Evolutionary conservation across 106 monocot genomes (phyloP).

Genomic region (Xerophyta viscosa): DNA sequence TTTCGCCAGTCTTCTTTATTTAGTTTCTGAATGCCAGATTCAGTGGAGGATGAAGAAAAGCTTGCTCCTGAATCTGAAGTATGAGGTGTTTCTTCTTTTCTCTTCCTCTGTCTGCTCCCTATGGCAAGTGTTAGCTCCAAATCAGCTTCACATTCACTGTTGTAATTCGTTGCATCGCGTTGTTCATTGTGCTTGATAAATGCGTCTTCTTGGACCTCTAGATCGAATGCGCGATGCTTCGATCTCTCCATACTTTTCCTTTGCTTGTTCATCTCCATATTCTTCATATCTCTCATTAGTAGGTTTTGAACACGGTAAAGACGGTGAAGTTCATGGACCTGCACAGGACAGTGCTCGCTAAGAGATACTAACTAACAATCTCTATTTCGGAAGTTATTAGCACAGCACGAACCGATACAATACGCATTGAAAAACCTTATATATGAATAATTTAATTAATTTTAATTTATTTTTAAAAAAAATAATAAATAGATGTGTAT

Average conservation of each 20-base stretch:
- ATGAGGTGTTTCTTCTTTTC: slow-evolving; percentile 20
- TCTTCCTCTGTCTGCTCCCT: slow-evolving; percentile 43
- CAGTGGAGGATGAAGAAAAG: slow-evolving; percentile 43
- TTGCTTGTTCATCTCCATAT: slow-evolving; percentile 17
- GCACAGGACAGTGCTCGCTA: background rate
- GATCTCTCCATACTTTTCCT: background rate
- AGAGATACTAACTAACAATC: no score
- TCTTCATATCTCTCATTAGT: slow-evolving; percentile 59
- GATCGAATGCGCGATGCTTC: slow-evolving; percentile 18
- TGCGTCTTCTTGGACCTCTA: slow-evolving; percentile 42
- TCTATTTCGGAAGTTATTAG: no score
- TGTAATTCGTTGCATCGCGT: slow-evolving; percentile 2
- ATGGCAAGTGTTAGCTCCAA: slow-evolving; percentile 54
- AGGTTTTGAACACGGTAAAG: slow-evolving; percentile 57
- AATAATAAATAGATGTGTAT: no score
- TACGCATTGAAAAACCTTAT: no score
- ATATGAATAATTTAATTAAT: no score
- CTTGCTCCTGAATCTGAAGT: slow-evolving; percentile 36
- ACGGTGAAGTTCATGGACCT: slow-evolving; percentile 79
- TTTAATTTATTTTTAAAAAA: no score
- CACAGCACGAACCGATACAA: no score
- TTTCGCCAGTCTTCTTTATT: slow-evolving; percentile 18
- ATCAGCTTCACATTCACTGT: slow-evolving; percentile 19
- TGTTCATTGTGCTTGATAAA: no score
- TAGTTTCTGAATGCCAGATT: slow-evolving; percentile 16